Conservation (phyloP, 345 rosid genomes). For the Sisymbrium altissimum region DNA sequence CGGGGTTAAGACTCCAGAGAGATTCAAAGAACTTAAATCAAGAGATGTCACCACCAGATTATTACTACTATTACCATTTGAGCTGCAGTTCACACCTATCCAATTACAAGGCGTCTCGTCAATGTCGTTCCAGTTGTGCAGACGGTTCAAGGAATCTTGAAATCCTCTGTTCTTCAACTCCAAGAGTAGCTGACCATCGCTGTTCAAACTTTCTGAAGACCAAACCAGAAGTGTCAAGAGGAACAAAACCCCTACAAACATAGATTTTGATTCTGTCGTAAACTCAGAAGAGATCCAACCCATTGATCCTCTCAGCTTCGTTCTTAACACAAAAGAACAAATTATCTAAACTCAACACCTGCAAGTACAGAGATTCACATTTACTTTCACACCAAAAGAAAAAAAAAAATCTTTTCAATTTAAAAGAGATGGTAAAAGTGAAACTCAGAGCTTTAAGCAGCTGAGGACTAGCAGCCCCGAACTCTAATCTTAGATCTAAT, state of each 20-base stretch:
- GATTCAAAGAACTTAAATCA: constrained; percentile 66
- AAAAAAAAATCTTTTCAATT: not conserved
- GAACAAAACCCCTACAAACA: constrained; percentile 35
- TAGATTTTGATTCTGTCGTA: not conserved
- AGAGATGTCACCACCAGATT: constrained; percentile 56
- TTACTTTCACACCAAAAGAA: not conserved
- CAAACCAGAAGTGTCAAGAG: constrained; percentile 39
- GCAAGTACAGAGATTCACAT: constrained; percentile 16
- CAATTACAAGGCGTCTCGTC: constrained; percentile 82
- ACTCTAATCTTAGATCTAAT: constrained; percentile 11
- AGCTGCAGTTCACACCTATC: constrained; percentile 83
- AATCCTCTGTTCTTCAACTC: constrained; percentile 55
- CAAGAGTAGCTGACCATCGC: constrained; percentile 64
- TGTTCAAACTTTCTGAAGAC: constrained; percentile 52
- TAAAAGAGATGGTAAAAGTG: not conserved
- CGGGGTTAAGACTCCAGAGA: constrained; percentile 68
- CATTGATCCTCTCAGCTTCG: constrained; percentile 21
- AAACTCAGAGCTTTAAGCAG: not conserved
- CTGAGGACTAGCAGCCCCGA: not conserved
- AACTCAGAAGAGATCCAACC: constrained; percentile 33
- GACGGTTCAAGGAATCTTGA: constrained; percentile 45
- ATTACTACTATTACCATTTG: constrained; percentile 23
- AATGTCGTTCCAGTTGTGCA: constrained; percentile 57
- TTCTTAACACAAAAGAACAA: not conserved
- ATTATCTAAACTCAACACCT: constrained; percentile 13